Conservation (phyloP, 1,284 basidiomycete genomes). For the Cerioporus squamosus region DNA sequence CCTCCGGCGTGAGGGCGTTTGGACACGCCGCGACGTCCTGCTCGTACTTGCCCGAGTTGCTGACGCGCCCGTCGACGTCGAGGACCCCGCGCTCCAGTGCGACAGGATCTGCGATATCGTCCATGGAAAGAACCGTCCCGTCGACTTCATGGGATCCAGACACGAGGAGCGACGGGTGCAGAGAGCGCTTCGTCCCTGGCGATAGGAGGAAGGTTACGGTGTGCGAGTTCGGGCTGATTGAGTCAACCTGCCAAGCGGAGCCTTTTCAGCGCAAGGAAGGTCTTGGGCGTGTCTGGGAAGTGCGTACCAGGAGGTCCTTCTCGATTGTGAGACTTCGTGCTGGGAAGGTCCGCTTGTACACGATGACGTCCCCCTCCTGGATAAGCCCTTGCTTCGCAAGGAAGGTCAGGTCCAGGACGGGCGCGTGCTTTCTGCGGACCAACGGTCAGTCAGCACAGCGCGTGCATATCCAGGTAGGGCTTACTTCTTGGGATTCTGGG, state of each 20-base stretch:
- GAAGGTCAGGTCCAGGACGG: constrained; percentile 41
- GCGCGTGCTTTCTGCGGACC: constrained; percentile 21
- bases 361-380: constrained; percentile 55
- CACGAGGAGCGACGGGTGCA: constrained; percentile 43
- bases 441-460: constrained; percentile 22
- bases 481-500: constrained; percentile 12
- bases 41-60: constrained; percentile 36
- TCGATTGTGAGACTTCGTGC: constrained; percentile 43
- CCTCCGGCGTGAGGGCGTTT: constrained; percentile 20
- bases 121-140: constrained; percentile 35
- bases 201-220: constrained; percentile 47
- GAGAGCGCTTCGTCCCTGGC: constrained; percentile 39
- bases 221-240: constrained; percentile 45
- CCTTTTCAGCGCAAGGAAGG: too few relatives aligned
- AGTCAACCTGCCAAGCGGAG: constrained; percentile 41
- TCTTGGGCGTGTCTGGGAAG: too few relatives aligned
- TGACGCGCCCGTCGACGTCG: constrained; percentile 53
- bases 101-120: constrained; percentile 44
- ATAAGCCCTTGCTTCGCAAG: constrained; percentile 50
- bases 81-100: constrained; percentile 55
- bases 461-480: not conserved
- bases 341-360: constrained; percentile 51
- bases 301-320: constrained; percentile 56
- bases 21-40: constrained; percentile 3
- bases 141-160: constrained; percentile 34